These are phyloP conservation scores for Hypoxylon subgilvum DNA, from an alignment of 495 filamentous ascomycete genomes.

Conservation along the genomic window DNA sequence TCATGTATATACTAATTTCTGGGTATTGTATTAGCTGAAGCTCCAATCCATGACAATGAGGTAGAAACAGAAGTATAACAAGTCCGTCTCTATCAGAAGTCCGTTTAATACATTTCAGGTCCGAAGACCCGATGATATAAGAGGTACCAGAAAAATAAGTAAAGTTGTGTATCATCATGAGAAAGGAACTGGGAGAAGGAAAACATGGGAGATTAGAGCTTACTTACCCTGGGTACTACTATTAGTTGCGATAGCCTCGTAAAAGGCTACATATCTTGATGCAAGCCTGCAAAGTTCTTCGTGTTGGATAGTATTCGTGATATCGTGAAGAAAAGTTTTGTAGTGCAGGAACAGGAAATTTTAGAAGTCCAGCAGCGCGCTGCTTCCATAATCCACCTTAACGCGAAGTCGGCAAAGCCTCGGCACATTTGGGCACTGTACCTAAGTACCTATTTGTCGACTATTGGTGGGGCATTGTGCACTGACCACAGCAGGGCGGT, in stretches of 20 bases:
- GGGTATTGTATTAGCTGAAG: constrained; percentile 18
- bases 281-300: neutral
- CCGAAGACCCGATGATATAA: constrained; percentile 62
- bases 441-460: too few relatives aligned
- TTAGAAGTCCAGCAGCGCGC: neutral
- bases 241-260: neutral
- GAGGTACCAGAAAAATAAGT: constrained; percentile 66
- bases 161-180: constrained; percentile 57
- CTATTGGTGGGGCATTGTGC: neutral
- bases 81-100: constrained; percentile 58
- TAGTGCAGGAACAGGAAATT: neutral
- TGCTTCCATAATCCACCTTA: neutral
- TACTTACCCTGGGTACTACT: constrained; percentile 14
- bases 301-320: neutral
- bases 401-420: constrained; percentile 19
- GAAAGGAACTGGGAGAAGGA: constrained; percentile 20
- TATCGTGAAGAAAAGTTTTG: neutral
- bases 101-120: constrained; percentile 63
- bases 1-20: constrained; percentile 1
- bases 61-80: constrained; percentile 2
- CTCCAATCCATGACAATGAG: neutral
- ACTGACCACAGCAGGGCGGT: constrained; percentile 4
- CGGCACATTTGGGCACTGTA: neutral
- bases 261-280: too few relatives aligned
- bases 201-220: neutral